Evolutionary conservation across 1,139 yeast genomes (phyloP), one percentile per base, ranked within the genome.

Genomic region (Scheffersomyces quercinus): DNA sequence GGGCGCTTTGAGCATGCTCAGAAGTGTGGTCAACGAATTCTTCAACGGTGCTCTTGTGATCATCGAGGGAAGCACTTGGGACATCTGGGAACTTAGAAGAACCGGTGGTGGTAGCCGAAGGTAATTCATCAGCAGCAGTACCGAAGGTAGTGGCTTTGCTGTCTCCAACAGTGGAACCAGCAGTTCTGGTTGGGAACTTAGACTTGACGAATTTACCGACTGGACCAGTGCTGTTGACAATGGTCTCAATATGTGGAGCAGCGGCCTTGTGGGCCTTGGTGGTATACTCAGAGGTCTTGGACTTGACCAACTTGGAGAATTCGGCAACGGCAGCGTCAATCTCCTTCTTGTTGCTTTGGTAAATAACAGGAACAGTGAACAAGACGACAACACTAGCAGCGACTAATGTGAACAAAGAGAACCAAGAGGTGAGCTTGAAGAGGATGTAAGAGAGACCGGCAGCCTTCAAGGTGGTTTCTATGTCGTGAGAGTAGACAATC

Each of bases 361-460:
- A 93, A 52, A 87, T 59, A 29, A 80, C 81, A 48, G 99, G 98
- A 40, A 81, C 69, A 38, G 95, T 70, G 77, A 93, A 93, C 15
- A 87, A 77, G 30, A 75, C 64, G 42, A 88, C 67, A 44, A 86
- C 81, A 37, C 80, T 65, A 40, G 79, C 59, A 53, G 86, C 70
- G 35, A 82, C 59, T 56, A 91, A 69, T 33, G 85, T 74, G 79
- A 85, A 87, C 48, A 91, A 66, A 20, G 96, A 81, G 63, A 91
- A 74, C 79, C 83, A 75, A 35, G 88, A 82, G 52, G 96, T 87
- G 58, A 91, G 70, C 66, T 83, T 79, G 76, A 82, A 88, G 50
- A 83, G 68, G 44, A 85, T 63, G 65, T 79, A 88, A 28, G 86
- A 71, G 35, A 72, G 60, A 56, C 84, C 82, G 42, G 91, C 89